These are phyloP conservation scores for Tympanopsis confertula DNA, from an alignment of 2,329 filamentous ascomycete genomes.

Conservation along the genomic window DNA sequence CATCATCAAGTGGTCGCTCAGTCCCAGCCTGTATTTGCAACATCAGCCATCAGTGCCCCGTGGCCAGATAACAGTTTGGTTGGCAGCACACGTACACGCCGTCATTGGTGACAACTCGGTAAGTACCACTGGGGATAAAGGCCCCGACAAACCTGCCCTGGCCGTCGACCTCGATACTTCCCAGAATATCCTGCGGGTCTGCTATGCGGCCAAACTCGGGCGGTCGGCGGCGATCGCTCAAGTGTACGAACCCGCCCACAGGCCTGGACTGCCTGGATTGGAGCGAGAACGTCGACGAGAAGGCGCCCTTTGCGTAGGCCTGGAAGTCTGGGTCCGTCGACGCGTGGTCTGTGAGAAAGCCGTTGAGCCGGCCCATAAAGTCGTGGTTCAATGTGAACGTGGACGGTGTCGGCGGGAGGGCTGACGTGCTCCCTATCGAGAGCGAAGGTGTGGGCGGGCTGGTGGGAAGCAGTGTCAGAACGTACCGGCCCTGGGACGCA, in stretches of 20 bases:
- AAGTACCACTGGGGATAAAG: conserved; percentile 49
- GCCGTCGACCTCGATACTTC: conserved; percentile 52
- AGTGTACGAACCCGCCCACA: conserved; percentile 52
- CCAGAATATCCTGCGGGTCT: conserved; percentile 60
- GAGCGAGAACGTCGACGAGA: not conserved
- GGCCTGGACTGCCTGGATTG: conserved; percentile 45
- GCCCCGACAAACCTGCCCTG: conserved; percentile 43
- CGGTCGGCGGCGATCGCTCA: conserved; percentile 46
- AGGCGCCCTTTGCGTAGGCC: conserved; percentile 50
- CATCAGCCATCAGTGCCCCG: too few species aligned
- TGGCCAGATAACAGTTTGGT: too few species aligned
- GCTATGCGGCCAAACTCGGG: conserved; percentile 58
- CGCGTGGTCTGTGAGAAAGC: conserved; percentile 42
- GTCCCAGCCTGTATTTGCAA: too few species aligned
- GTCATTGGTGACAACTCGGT: conserved; percentile 52
- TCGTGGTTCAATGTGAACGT: conserved; percentile 46
- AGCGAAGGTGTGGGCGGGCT: conserved; percentile 39
- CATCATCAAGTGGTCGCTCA: too few species aligned
- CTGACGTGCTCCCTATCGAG: conserved; percentile 46
- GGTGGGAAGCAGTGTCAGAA: conserved; percentile 48
- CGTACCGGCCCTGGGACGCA: too few species aligned
- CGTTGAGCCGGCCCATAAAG: conserved; percentile 47
- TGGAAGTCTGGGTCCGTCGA: conserved; percentile 41
- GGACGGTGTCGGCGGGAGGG: conserved; percentile 46
- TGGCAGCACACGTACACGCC: conserved; percentile 44